Percentiles rank a stretch among this genome's conserved stretches.
Evolutionary conservation across 768 basidiomycete species (phyloP).

Genomic region (Artomyces pyxidatus): DNA sequence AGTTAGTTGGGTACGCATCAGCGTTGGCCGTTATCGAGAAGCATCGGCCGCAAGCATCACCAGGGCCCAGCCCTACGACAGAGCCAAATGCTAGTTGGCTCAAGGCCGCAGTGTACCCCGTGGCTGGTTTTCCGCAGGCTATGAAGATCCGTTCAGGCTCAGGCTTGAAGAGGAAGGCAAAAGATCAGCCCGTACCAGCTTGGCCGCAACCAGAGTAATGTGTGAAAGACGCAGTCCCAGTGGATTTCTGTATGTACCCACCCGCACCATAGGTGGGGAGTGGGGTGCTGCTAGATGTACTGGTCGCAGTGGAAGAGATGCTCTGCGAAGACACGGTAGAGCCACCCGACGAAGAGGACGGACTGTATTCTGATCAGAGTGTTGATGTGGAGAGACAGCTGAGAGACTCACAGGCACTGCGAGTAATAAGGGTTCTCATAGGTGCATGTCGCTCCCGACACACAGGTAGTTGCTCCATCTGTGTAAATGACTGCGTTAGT

Average conservation of each 20-base stretch:
- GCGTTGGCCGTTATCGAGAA: conserved; percentile 41
- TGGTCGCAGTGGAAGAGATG: no score
- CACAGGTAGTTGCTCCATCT: conserved; percentile 28
- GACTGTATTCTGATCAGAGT: no score
- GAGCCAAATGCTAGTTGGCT: conserved; percentile 51
- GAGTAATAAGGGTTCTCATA: conserved; percentile 26
- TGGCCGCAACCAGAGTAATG: conserved; percentile 41
- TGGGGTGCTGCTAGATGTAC: no score
- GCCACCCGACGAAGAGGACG: no score
- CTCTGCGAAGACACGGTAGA: no score
- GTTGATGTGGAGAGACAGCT: no score
- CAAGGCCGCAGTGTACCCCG: conserved; percentile 48
- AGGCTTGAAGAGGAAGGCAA: neutral
- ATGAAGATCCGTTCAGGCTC: neutral
- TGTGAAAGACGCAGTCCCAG: conserved; percentile 49
- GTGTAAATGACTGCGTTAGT: no score
- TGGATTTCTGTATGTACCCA: conserved; percentile 47
- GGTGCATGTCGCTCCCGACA: conserved; percentile 23
- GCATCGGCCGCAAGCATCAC: conserved; percentile 57
- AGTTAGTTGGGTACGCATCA: conserved; percentile 46
- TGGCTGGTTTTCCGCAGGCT: conserved; percentile 46
- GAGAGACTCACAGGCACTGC: conserved; percentile 26
- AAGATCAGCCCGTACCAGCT: conserved; percentile 36
- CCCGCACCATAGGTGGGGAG: no score
- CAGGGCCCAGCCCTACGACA: conserved; percentile 38